Conservation (phyloP, 345 rosid genomes). For the Linum lewisii region DNA sequence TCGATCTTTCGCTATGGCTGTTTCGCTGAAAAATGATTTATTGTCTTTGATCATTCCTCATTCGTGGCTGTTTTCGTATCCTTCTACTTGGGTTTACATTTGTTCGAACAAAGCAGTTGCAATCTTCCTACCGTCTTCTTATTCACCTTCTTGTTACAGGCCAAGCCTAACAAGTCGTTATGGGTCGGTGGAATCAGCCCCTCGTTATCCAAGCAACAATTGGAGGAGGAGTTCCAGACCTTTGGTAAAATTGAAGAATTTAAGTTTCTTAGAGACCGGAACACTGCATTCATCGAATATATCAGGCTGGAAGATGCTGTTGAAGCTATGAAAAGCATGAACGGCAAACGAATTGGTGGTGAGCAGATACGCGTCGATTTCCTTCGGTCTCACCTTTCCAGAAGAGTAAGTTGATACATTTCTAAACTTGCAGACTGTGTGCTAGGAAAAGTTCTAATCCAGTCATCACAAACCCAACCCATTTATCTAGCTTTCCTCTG, state of each 20-base stretch:
- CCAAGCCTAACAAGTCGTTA: slow-evolving; percentile 63
- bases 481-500: background rate
- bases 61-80: too few relatives aligned
- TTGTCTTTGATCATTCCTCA: too few relatives aligned
- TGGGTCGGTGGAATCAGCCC: slow-evolving; percentile 93
- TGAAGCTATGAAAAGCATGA: slow-evolving; percentile 68
- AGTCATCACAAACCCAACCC: background rate
- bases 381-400: slow-evolving; percentile 57
- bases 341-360: slow-evolving; percentile 66
- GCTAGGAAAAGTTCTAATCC: background rate
- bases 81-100: background rate
- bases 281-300: slow-evolving; percentile 68
- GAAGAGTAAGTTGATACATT: slow-evolving; percentile 51
- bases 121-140: background rate
- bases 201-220: slow-evolving; percentile 44
- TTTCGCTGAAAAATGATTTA: too few relatives aligned
- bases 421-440: background rate
- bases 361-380: slow-evolving; percentile 85
- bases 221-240: slow-evolving; percentile 64
- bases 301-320: slow-evolving; percentile 58
- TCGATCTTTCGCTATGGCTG: too few relatives aligned
- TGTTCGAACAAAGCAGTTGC: background rate
- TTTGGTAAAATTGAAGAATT: slow-evolving; percentile 77
- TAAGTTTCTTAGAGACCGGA: slow-evolving; percentile 64
- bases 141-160: slow-evolving; percentile 35